These are phyloP conservation scores for Neurospora sp. DNA, from an alignment of 2,329 filamentous ascomycete species.

Conservation along the genomic window DNA sequence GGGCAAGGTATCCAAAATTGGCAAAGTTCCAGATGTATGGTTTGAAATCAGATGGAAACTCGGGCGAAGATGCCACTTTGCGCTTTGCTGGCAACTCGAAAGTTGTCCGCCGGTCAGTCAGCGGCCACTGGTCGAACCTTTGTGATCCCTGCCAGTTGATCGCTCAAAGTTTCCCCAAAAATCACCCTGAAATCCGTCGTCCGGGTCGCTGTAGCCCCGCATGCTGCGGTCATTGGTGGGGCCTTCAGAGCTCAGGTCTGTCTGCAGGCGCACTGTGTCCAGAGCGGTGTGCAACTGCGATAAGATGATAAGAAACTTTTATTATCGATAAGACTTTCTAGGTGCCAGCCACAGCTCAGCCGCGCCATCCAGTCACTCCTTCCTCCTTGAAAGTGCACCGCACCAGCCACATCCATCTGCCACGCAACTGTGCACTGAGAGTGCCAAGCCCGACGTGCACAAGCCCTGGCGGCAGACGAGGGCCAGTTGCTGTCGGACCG, in stretches of 20 bases:
- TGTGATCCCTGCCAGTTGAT: background rate
- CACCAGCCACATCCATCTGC: background rate
- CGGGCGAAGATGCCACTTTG: constrained; percentile 28
- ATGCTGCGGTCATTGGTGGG: background rate
- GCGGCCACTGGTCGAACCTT: background rate
- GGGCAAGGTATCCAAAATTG: constrained; percentile 2
- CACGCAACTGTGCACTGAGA: background rate
- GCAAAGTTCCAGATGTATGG: constrained; percentile 12
- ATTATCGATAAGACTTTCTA: background rate
- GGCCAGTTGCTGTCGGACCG: background rate
- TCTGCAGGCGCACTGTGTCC: background rate
- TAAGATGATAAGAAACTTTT: background rate
- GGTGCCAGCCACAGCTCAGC: background rate
- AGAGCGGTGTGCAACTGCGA: background rate
- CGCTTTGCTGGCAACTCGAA: constrained; percentile 9
- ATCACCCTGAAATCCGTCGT: background rate
- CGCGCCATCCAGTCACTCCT: background rate
- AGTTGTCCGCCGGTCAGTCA: background rate
- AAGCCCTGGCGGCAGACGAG: background rate
- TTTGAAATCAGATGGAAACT: constrained; percentile 24
- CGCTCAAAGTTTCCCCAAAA: background rate
- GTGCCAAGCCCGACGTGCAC: background rate
- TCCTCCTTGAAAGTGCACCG: background rate
- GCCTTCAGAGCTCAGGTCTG: background rate
- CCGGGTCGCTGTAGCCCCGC: background rate